Percentiles rank a stretch among this genome's conserved stretches.
These are phyloP conservation scores for Coelastrella sp. DNA, from an alignment of 139 green algal species.

Conservation along the genomic window DNA sequence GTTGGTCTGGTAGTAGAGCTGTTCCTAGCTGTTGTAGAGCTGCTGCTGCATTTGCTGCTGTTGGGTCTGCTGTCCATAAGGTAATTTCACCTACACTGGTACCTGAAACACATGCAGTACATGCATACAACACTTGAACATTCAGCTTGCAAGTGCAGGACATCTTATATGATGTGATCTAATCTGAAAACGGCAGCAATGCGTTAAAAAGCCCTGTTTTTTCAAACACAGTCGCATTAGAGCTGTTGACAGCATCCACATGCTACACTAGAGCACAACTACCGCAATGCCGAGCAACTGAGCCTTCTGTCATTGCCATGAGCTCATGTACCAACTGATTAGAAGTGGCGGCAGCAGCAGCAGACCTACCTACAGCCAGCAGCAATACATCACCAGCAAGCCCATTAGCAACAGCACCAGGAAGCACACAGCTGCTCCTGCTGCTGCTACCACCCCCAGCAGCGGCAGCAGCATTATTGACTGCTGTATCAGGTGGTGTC, in stretches of 20 bases:
- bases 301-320: neutral
- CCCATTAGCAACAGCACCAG: neutral
- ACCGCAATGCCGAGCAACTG: neutral
- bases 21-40: conserved; percentile 1
- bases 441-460: neutral
- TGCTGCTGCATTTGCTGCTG: neutral
- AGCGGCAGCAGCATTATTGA: neutral
- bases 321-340: neutral
- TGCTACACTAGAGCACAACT: too few species aligned
- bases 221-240: too few species aligned
- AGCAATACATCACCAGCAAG: conserved; percentile 30
- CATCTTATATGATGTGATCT: neutral
- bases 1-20: conserved; percentile 23
- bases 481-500: neutral
- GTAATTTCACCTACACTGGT: conserved; percentile 32
- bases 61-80: neutral
- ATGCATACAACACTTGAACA: neutral
- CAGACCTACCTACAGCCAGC: neutral
- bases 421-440: neutral
- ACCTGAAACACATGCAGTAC: neutral
- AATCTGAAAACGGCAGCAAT: neutral
- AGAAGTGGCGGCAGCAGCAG: neutral
- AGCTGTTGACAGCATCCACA: too few species aligned
- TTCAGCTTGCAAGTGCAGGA: too few species aligned
- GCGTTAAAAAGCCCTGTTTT: too few species aligned